Evolutionary conservation across 2,329 filamentous ascomycete genomes (phyloP).

Genomic region (Xylariales sp.): DNA sequence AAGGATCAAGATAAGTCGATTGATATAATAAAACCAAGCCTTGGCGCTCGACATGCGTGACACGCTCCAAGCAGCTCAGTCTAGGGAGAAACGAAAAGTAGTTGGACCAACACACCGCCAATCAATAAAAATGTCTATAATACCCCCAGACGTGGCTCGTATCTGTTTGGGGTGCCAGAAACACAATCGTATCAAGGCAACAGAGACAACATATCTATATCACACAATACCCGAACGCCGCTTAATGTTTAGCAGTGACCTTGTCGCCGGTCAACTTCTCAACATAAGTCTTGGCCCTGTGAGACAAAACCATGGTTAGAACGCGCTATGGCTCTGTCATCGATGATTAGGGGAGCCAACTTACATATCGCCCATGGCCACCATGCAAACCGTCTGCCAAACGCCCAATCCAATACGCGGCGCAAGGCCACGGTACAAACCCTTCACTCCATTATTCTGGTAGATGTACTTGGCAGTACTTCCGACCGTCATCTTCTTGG

Average conservation of each 20-base stretch:
- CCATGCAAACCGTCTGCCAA: slow-evolving; percentile 99
- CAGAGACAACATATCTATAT: neutral
- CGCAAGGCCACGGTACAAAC: slow-evolving; percentile 91
- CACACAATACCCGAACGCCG: slow-evolving; percentile 25
- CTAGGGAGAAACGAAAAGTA: neutral
- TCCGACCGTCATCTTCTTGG: slow-evolving; percentile 97
- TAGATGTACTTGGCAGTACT: slow-evolving; percentile 89
- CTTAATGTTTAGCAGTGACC: slow-evolving; percentile 65
- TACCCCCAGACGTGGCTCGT: too few relatives aligned
- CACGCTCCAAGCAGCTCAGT: neutral
- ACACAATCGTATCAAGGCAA: neutral
- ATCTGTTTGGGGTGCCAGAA: too few relatives aligned
- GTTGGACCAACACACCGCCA: neutral
- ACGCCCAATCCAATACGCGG: slow-evolving; percentile 92
- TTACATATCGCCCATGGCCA: slow-evolving; percentile 95
- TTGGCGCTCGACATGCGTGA: too few relatives aligned
- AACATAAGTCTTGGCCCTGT: slow-evolving; percentile 62
- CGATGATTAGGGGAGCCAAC: slow-evolving; percentile 43
- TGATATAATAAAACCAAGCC: too few relatives aligned
- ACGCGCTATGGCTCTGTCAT: too few relatives aligned
- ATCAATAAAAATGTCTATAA: slow-evolving; percentile 4
- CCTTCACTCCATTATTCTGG: slow-evolving; percentile 77
- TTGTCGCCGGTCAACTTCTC: slow-evolving; percentile 61
- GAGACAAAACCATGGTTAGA: neutral
- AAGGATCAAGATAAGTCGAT: too few relatives aligned